These are phyloP conservation scores for Psophocarpus tetragonolobus DNA, from an alignment of 306 rosid species.

Conservation along the genomic window DNA sequence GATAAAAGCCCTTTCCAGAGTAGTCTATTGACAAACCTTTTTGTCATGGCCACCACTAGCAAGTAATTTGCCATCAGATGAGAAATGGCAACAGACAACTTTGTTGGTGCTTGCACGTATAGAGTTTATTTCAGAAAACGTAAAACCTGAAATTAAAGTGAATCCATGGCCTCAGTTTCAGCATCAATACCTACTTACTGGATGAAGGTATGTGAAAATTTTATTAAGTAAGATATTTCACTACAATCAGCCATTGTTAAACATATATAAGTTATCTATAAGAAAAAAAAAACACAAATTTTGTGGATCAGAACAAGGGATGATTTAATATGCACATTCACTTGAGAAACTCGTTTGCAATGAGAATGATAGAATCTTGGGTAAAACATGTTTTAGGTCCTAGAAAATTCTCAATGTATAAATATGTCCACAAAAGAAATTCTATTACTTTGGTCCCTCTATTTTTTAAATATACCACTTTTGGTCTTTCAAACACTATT, in stretches of 20 bases:
- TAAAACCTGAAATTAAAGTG: slow-evolving; percentile 63
- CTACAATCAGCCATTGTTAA: neutral
- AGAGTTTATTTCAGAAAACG: slow-evolving; percentile 68
- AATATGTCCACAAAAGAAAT: too few relatives aligned
- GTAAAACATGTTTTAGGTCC: too few relatives aligned
- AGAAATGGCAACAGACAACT: slow-evolving; percentile 86
- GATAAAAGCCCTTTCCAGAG: neutral
- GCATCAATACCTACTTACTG: neutral
- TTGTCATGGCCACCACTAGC: slow-evolving; percentile 99
- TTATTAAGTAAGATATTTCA: neutral
- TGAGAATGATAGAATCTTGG: neutral
- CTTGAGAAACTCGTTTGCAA: slow-evolving; percentile 3
- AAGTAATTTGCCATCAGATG: slow-evolving; percentile 95
- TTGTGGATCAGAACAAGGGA: neutral
- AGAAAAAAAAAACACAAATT: neutral
- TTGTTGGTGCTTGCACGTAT: slow-evolving; percentile 75
- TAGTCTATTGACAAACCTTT: slow-evolving; percentile 55
- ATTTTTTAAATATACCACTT: too few relatives aligned
- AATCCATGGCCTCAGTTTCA: slow-evolving; percentile 35
- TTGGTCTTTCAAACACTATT: too few relatives aligned
- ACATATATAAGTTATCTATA: neutral
- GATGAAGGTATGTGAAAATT: neutral
- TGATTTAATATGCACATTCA: neutral
- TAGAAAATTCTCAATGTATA: too few relatives aligned
- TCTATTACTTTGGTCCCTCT: too few relatives aligned